Conservation (phyloP, 2,329 filamentous ascomycete species). For the Monosporascus sp. region DNA sequence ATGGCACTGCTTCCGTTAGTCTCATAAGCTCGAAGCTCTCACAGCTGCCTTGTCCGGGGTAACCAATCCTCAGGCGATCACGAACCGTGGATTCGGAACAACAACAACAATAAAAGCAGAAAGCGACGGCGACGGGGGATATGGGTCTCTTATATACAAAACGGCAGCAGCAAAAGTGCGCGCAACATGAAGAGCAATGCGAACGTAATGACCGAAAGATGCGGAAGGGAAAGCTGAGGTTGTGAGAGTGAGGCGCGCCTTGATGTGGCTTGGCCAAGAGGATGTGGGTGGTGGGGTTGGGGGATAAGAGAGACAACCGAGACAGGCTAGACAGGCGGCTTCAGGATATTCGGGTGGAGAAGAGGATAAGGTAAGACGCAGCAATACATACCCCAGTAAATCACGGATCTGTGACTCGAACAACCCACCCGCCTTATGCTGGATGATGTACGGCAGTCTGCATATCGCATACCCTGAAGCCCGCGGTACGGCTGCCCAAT, state of each 20-base stretch:
- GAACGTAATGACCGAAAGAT: conserved; percentile 12
- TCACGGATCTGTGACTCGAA: conserved; percentile 15
- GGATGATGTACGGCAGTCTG: background rate
- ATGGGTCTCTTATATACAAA: conserved; percentile 17
- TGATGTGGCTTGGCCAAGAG: conserved; percentile 21
- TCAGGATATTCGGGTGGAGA: background rate
- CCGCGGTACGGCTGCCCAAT: background rate
- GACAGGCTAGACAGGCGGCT: background rate
- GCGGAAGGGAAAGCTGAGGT: conserved; percentile 17
- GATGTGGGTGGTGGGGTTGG: conserved; percentile 15
- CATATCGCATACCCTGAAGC: conserved; percentile 3
- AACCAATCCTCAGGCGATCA: conserved; percentile 15
- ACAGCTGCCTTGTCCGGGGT: conserved; percentile 7
- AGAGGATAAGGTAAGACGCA: background rate
- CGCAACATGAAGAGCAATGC: conserved; percentile 15
- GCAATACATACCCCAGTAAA: conserved; percentile 6
- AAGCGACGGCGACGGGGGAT: conserved; percentile 1
- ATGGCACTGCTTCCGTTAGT: conserved; percentile 30
- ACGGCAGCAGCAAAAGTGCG: conserved; percentile 9
- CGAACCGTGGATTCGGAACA: conserved; percentile 16
- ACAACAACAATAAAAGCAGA: conserved; percentile 1
- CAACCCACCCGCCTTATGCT: background rate
- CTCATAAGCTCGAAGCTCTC: conserved; percentile 13
- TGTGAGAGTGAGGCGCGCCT: conserved; percentile 28
- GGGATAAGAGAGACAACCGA: background rate